Evolutionary conservation across 331 rosid genomes (phyloP), one percentile per base, ranked within the genome.

Genomic region (Pyracantha coccinea): DNA sequence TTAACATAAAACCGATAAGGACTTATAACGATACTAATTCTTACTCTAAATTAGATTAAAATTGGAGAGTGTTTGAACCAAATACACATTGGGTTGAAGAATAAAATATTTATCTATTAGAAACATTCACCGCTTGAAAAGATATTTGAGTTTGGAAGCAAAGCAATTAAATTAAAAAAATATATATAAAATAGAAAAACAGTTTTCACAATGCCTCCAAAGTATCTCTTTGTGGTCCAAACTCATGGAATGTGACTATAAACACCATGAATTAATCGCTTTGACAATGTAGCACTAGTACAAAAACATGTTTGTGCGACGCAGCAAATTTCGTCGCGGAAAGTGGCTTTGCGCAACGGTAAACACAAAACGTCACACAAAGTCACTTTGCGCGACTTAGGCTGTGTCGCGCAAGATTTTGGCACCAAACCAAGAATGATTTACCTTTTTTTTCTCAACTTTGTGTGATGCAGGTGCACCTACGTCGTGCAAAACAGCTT

Each of bases 211-310:
- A 60, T 60, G 66, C 66, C 16, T 28, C 33, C 66, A 60, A 35
- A 17, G 13, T 71, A 13, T 32, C 54, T 32, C 16, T 21, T 31
- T 23, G 17, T 33, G 54, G 75, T 57, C 55, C 54, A 72, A 72
- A 63, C 47, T 32, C 52, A 71, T 71, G 50, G 25, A 7, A 45
- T 32, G 53, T 54, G 66, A 55, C 66, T 4, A 32, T 55, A 32
- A 71, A 57, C 33, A 71, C 35, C 33, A 72, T 21, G 52, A 71
- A 32, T 32, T 13, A 41, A 71, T 57, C 10, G 38, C 59, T 41
- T 41, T 41, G 57, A 38, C 59, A 38, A 32, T 41, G 59, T 28
- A 17, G 41, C 13, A 75, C 87, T n/a, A n/a, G n/a, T n/a, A n/a
- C n/a, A n/a, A n/a, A n/a, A n/a, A n/a, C n/a, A n/a, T n/a, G n/a